These are phyloP conservation scores for Lentinula detonsa DNA, from an alignment of 768 basidiomycete genomes.

Conservation along the genomic window DNA sequence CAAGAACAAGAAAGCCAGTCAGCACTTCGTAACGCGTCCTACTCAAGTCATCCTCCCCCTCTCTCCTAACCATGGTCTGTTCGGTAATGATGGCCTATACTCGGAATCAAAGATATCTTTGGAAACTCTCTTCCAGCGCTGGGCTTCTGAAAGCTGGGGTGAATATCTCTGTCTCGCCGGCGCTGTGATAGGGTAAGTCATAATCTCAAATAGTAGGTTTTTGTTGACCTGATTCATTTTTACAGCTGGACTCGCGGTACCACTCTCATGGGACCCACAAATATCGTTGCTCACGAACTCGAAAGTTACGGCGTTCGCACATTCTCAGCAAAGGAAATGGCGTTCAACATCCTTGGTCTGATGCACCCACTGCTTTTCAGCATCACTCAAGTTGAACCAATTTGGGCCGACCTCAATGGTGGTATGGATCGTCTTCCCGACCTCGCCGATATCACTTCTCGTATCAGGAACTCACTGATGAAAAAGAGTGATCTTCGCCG, in stretches of 20 bases:
- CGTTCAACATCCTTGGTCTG: slow-evolving; percentile 97
- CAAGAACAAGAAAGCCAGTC: slow-evolving; percentile 96
- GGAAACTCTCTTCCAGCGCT: slow-evolving; percentile 97
- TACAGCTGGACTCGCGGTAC: slow-evolving; percentile 95
- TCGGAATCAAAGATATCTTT: slow-evolving; percentile 98
- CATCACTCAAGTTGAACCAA: slow-evolving; percentile 98
- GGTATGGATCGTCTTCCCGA: slow-evolving; percentile 98
- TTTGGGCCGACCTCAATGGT: slow-evolving; percentile 98
- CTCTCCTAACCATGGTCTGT: slow-evolving; percentile 96
- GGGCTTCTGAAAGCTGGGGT: slow-evolving; percentile 98
- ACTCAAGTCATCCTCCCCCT: slow-evolving; percentile 98
- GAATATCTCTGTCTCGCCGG: slow-evolving; percentile 98
- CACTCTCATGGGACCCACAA: slow-evolving; percentile 92
- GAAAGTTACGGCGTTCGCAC: slow-evolving; percentile 93
- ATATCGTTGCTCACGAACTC: slow-evolving; percentile 89
- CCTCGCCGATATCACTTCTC: slow-evolving; percentile 84
- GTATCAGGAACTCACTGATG: slow-evolving; percentile 76
- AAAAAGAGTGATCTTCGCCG: slow-evolving; percentile 91
- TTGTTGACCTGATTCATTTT: slow-evolving; percentile 7
- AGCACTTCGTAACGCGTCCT: slow-evolving; percentile 94
- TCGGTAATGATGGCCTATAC: slow-evolving; percentile 97
- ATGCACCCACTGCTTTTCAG: slow-evolving; percentile 99
- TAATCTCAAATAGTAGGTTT: background rate
- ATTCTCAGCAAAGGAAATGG: slow-evolving; percentile 99
- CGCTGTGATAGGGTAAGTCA: slow-evolving; percentile 88